Base-by-base conservation (phyloP, 2,329 filamentous ascomycete species). In the Pyrenophora teres region DNA sequence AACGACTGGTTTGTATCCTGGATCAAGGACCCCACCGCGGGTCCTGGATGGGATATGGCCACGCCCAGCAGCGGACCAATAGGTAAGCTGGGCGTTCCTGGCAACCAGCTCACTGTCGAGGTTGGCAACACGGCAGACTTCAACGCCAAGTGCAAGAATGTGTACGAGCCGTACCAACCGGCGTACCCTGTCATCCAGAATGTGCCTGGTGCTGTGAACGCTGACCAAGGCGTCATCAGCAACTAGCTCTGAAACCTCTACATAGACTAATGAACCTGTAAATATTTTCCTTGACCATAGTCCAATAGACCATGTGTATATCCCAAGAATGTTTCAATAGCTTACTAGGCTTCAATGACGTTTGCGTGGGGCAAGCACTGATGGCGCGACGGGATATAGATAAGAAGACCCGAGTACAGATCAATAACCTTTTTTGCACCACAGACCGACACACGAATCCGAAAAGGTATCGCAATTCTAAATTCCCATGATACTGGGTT, bases 1-100 rank as follows among this genome's bases (percentile, higher is more conserved):
- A 72, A 78, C 41, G 64, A 69, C 41, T 78, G 75, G 75, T 76
- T 78, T 21, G 74, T 78, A 2, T 57, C 63, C 3, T 78, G 76
- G 74, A 76, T 78, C 56, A 78, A 78, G 66, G 69, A 77, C 55
- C 76, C 76, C 0, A 50, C 67, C 23, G 73, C 70, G 4, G 74
- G 76, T 1, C 76, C 77, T 31, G 77, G 76, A 16, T 78, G 76
- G 76, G 62, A 65, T 9, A 71, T 70, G 25, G 68, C 65, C 10
- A 62, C 55, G 1, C 67, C 72, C 2, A 51, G 49, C n/a, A 62
- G 60, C 12, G 72, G 72, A 3, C 45, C 65, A 2, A 50, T 74
- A 18, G 64, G 64, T 9, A 68, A 70, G 49, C 46, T 76, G 13
- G 73, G 73, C 15, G 65, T 74, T 2, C 65, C 71, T n/a, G 73